Conservation (phyloP, 257 asterid species). For the Jaltomata sinuosa region DNA sequence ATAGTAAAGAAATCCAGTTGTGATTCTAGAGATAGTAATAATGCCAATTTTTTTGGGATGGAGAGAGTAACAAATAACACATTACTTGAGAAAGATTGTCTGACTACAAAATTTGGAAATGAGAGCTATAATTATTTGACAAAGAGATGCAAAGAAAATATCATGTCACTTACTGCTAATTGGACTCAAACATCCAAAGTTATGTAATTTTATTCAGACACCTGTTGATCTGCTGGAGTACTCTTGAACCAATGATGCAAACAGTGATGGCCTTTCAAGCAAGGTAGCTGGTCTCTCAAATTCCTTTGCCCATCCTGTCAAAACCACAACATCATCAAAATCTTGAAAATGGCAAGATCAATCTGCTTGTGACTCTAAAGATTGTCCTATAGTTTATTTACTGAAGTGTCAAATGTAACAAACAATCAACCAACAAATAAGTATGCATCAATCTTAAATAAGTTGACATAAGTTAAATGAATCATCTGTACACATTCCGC, state of each 20-base stretch:
- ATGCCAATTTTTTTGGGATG: too few relatives aligned
- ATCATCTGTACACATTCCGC: neutral
- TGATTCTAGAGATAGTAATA: too few relatives aligned
- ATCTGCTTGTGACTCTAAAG: neutral
- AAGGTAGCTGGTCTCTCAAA: constrained; percentile 46
- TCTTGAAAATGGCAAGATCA: neutral
- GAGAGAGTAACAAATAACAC: neutral
- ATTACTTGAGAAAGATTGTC: neutral
- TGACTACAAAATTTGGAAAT: neutral
- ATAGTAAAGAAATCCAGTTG: too few relatives aligned
- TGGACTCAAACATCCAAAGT: neutral
- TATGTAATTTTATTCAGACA: constrained; percentile 4
- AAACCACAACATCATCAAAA: neutral
- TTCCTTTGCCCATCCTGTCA: constrained; percentile 52
- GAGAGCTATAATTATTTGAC: neutral
- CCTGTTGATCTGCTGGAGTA: constrained; percentile 51
- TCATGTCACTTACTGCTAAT: neutral
- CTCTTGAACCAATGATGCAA: constrained; percentile 61
- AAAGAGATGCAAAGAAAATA: neutral
- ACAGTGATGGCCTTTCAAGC: constrained; percentile 42
- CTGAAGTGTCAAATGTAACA: neutral
- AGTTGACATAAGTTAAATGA: neutral
- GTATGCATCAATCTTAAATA: neutral
- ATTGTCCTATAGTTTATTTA: neutral
- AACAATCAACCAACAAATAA: neutral